phyloP scores from a whole-genome alignment of 2,329 filamentous ascomycete genomes.

The Ophiosphaerella narmari region DNA sequence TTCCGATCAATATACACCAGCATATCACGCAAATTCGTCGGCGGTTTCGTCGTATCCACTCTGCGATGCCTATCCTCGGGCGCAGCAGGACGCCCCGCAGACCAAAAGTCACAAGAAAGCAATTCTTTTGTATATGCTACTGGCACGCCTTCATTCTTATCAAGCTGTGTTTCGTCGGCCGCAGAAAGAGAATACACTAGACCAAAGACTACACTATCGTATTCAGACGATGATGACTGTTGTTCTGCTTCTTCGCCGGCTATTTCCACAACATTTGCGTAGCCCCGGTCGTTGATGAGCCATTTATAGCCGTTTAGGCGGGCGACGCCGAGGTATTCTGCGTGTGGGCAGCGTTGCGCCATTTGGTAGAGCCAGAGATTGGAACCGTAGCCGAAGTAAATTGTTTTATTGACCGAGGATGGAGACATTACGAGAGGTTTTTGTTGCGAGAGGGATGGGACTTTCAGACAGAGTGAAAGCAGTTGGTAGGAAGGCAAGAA shows the following conservation, averaged over 20 bases:
- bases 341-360: constrained; percentile 62
- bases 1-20: constrained; percentile 65
- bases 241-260: neutral
- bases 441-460: neutral
- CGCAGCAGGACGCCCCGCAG: constrained; percentile 1
- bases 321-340: constrained; percentile 62
- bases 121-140: constrained; percentile 61
- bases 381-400: constrained; percentile 74
- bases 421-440: neutral
- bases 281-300: constrained; percentile 70
- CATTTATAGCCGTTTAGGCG: constrained; percentile 63
- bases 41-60: constrained; percentile 26
- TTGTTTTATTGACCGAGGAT: constrained; percentile 25
- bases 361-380: constrained; percentile 72
- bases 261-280: constrained; percentile 65
- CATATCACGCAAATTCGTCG: constrained; percentile 41
- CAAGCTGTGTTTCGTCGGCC: constrained; percentile 36
- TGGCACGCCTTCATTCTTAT: constrained; percentile 65
- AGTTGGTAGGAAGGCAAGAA: neutral
- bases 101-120: constrained; percentile 53
- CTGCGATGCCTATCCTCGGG: neutral
- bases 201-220: constrained; percentile 46
- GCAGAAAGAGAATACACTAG: constrained; percentile 37
- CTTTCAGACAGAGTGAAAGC: neutral
- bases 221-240: constrained; percentile 23